Evolutionary conservation across 2,329 filamentous ascomycete species (phyloP).

Genomic region (Nigrospora oryzae): DNA sequence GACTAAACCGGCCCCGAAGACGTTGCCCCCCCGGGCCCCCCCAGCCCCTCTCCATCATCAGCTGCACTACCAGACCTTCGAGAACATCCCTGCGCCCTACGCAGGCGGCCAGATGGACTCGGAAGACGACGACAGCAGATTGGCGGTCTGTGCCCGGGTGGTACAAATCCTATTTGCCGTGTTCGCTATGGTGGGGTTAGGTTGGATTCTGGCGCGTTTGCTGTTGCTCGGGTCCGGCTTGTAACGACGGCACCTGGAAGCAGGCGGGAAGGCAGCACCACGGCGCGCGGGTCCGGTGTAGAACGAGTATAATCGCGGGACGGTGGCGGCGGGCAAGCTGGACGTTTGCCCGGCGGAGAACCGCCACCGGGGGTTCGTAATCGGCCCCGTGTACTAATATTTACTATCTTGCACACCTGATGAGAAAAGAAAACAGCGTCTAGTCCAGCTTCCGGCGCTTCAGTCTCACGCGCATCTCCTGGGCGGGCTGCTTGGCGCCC

Average conservation of each 20-base stretch:
- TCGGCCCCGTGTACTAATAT: too few relatives aligned
- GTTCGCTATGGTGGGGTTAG: neutral
- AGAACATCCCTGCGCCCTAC: conserved; percentile 1
- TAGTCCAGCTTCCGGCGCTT: neutral
- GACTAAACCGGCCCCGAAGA: too few relatives aligned
- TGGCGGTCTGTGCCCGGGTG: neutral
- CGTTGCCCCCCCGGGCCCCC: neutral
- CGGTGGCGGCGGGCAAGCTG: too few relatives aligned
- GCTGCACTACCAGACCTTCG: conserved; percentile 2
- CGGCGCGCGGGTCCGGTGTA: too few relatives aligned
- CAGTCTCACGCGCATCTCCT: conserved; percentile 8
- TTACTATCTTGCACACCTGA: too few relatives aligned
- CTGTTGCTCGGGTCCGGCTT: too few relatives aligned
- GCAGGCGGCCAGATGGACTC: neutral
- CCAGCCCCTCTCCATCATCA: neutral
- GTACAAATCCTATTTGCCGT: neutral
- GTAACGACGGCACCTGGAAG: too few relatives aligned
- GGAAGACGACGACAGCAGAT: neutral
- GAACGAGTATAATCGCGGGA: too few relatives aligned
- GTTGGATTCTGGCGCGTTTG: neutral
- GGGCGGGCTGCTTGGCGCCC: conserved; percentile 11
- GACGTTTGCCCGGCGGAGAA: too few relatives aligned
- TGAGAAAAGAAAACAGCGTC: too few relatives aligned
- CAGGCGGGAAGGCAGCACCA: too few relatives aligned
- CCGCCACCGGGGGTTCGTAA: too few relatives aligned